A percentile compares a stretch with the other conserved stretches of the same genome.
phyloP scores from a whole-genome alignment of 768 basidiomycete genomes.

The Gymnopilus junonius region DNA sequence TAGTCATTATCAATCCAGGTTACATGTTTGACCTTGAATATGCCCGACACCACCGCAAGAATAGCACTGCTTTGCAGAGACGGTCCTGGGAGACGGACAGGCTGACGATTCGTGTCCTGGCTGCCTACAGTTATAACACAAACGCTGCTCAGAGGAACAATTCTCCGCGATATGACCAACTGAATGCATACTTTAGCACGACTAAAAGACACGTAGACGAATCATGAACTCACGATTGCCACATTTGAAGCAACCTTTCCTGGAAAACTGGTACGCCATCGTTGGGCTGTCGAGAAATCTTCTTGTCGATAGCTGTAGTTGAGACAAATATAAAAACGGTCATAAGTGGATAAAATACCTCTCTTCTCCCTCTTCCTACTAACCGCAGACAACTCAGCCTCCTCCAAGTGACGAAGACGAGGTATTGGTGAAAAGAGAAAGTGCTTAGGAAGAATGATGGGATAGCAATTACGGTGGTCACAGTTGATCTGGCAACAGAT shows the following conservation, averaged over 20 bases:
- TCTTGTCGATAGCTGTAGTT: conserved; percentile 19
- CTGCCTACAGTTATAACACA: conserved; percentile 95
- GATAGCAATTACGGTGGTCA: conserved; percentile 4
- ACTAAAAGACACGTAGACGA: conserved; percentile 14
- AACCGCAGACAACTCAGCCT: conserved; percentile 68
- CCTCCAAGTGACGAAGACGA: conserved; percentile 63
- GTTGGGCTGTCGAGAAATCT: conserved; percentile 33
- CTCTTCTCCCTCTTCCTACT: conserved; percentile 78
- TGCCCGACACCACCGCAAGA: conserved; percentile 93
- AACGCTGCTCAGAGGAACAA: conserved; percentile 84
- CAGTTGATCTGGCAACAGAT: conserved; percentile 24
- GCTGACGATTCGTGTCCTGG: conserved; percentile 93
- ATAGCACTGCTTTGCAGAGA: conserved; percentile 89
- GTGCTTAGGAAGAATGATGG: conserved; percentile 23
- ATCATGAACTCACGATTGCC: conserved; percentile 73
- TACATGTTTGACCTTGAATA: conserved; percentile 58
- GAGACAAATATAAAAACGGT: conserved; percentile 7
- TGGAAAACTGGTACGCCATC: conserved; percentile 85
- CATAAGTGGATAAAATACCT: conserved; percentile 43
- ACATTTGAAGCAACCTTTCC: conserved; percentile 93
- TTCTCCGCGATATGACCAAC: conserved; percentile 95
- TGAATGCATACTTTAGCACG: conserved; percentile 33
- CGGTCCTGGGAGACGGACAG: conserved; percentile 83
- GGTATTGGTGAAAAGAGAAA: conserved; percentile 44
- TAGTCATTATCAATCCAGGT: not conserved